These are phyloP conservation scores for Didymella segeticola DNA, from an alignment of 2,329 filamentous ascomycete genomes.

Conservation along the genomic window DNA sequence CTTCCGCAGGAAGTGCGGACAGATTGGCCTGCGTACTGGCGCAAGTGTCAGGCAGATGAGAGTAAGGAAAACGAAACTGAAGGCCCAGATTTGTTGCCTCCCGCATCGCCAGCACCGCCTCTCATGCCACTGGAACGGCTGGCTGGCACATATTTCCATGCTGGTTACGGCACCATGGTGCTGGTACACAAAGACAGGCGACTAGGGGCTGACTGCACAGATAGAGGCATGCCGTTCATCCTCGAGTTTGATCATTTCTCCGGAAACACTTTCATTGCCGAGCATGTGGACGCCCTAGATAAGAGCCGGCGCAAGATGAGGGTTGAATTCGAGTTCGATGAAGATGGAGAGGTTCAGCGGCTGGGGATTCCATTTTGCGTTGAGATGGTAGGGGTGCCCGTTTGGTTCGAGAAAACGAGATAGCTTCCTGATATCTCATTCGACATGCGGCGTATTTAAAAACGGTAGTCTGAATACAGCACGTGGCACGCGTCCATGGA, in stretches of 20 bases:
- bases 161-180: constrained; percentile 16
- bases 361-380: constrained; percentile 16
- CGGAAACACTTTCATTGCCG: constrained; percentile 4
- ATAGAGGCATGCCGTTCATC: constrained; percentile 18
- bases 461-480: too few relatives aligned
- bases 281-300: not conserved
- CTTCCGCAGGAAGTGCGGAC: not conserved
- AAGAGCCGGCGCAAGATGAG: constrained; percentile 4
- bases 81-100: not conserved
- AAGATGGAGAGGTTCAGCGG: constrained; percentile 4
- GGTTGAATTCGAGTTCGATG: constrained; percentile 13
- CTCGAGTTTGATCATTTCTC: constrained; percentile 16
- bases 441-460: too few relatives aligned
- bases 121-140: constrained; percentile 8
- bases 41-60: not conserved
- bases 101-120: not conserved
- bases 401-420: constrained; percentile 13
- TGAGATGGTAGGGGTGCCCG: constrained; percentile 11
- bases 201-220: constrained; percentile 17
- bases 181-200: constrained; percentile 6
- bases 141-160: constrained; percentile 13
- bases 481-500: too few relatives aligned
- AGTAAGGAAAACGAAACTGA: not conserved
- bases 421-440: too few relatives aligned
- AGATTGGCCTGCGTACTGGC: constrained; percentile 11